Base-by-base conservation (phyloP, 202 grass and related monocot species). In the Setaria italica region DNA sequence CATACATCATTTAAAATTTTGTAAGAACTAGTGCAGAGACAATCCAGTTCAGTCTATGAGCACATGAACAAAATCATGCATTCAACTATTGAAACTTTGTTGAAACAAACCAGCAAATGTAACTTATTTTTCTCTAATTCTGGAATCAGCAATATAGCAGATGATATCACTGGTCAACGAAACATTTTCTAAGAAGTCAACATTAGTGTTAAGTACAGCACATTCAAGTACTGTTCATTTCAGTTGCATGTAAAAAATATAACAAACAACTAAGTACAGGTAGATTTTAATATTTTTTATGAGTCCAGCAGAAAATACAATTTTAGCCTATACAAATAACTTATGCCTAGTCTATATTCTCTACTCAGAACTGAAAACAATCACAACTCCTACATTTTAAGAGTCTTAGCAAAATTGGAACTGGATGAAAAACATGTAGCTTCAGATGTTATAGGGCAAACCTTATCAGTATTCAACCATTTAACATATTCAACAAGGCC, bases 391-490 rank as follows among this genome's bases (percentile, higher is more conserved):
- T 74, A 63, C 45, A 9, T 81, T 60, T 4, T 2, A 6, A 75
- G 6, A 85, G 62, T 16, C 35, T 46, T 65, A 76, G 78, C 30
- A 69, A 30, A 64, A 83, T 7, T 64, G 39, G 47, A 63, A 72
- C 64, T 13, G 47, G 39, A 86, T 83, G 67, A 59, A 80, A 50
- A 10, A 84, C 25, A 33, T 79, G 65, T 41, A 67, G 35, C 53
- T 79, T 85, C 33, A 57, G 16, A 89, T 87, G 30, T 56, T 71
- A 19, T 8, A 19, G 62, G 46, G 32, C 89, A 90, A 86, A 99
- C 97, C 97, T 99, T 99, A 81, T 99, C 93, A 45, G 85, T 87
- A 79, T 99, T 99, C 90, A 99, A 86, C 97, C 97, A 99, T 67
- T 91, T 92, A 80, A 99, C 93, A 92, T 99, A 99, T 81, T 99